Evolutionary conservation across 306 rosid species (phyloP).

Genomic region (Amphicarpaea edgeworthii): DNA sequence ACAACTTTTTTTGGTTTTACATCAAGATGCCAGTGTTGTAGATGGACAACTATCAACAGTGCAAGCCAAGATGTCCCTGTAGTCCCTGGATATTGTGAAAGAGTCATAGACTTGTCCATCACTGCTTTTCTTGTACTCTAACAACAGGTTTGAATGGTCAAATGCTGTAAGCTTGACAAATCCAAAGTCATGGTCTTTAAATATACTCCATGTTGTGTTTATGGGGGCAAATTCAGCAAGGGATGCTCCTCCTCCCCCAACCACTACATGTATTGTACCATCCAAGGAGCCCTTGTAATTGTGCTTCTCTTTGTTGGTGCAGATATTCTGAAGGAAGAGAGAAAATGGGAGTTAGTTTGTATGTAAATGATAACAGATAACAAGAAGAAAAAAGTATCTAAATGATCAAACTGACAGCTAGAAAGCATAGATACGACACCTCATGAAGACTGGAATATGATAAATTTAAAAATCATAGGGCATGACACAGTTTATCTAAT

Average conservation of each 20-base stretch:
- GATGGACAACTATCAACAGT: constrained; percentile 70
- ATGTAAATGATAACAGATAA: background rate
- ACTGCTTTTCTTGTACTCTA: constrained; percentile 97
- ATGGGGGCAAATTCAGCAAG: constrained; percentile 71
- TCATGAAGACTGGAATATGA: background rate
- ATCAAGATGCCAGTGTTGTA: constrained; percentile 74
- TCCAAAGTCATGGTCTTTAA: constrained; percentile 81
- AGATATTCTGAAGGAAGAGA: constrained; percentile 67
- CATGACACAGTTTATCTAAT: background rate
- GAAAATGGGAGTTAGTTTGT: constrained; percentile 33
- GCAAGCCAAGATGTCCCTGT: constrained; percentile 88
- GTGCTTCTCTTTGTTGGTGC: constrained; percentile 79
- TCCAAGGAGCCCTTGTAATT: constrained; percentile 71
- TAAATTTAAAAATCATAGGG: background rate
- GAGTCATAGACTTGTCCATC: constrained; percentile 87
- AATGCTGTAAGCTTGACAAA: constrained; percentile 88
- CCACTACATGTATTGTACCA: constrained; percentile 94
- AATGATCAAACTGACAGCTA: constrained; percentile 19
- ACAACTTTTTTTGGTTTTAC: background rate
- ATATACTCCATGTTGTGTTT: constrained; percentile 81
- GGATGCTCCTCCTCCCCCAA: constrained; percentile 93
- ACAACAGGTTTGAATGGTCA: constrained; percentile 82
- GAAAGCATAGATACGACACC: background rate
- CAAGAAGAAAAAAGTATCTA: constrained; percentile 18
- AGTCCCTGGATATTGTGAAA: constrained; percentile 77